Base-by-base conservation (phyloP, 2,329 filamentous ascomycete genomes). In the Colletotrichum horii region DNA sequence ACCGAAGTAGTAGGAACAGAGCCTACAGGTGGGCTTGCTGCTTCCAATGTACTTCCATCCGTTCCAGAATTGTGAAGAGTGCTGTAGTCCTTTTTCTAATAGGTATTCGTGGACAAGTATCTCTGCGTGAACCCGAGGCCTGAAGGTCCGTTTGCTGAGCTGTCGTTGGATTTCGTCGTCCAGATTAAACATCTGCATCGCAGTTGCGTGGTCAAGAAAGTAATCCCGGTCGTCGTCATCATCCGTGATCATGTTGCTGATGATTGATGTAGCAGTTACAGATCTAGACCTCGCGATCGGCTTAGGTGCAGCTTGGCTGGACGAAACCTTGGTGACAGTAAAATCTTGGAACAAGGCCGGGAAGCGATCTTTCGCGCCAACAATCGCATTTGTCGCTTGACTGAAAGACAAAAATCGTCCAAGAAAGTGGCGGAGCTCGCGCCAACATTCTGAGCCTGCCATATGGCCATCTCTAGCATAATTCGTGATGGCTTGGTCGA, bases 21-120 rank as follows among this genome's bases (percentile, higher is more conserved):
- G 80, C 1, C 81, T 80, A 38, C 86, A 87, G 0, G 84, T 83
- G 0, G 85, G 85, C 76, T 87, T 87, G 78, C 84, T 86, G 32
- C 79, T 80, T 1, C 85, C 85, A n/a, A 87, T 84, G 69, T 86
- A 87, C 16, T 76, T 79, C 72, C 79, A 82, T 11, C 78, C 74
- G 0, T 74, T 55, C 71, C 84, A 87, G 79, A 87, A 4, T 38
- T 32, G 6, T 6, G 19, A 2, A 16, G 32, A 32, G 7, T 70
- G 43, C 2, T 43, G 48, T 2, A n/a, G 11, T 6, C 24, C 71
- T 0, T 43, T 43, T 1, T 75, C 30, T 0, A 76, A 14, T 1
- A 71, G 55, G 43, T 81, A 80, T 16, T 82, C 78, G 12, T 83
- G 78, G 0, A 85, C 76, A 0, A 83, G 75, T 0, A 84, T 70